Conservation (phyloP, 2,329 filamentous ascomycete genomes). For the Thelonectria discophora region DNA sequence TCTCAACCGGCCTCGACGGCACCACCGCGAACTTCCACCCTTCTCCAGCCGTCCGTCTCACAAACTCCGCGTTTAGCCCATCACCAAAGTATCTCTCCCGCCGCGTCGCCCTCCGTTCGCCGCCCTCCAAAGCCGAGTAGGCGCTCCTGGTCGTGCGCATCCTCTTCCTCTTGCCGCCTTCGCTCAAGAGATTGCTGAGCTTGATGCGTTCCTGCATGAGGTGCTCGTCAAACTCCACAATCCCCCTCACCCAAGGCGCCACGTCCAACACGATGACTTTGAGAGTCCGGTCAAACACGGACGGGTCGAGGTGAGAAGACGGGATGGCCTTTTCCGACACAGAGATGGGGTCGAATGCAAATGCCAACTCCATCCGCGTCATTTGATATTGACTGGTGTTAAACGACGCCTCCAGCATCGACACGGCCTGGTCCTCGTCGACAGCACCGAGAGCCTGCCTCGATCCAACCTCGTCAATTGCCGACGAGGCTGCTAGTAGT, state of each 20-base stretch:
- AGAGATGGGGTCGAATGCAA: constrained; percentile 70
- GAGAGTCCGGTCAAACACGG: constrained; percentile 79
- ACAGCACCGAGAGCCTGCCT: constrained; percentile 39
- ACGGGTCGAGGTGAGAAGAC: constrained; percentile 65
- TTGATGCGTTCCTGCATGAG: constrained; percentile 74
- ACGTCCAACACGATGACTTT: constrained; percentile 76
- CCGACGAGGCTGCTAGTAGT: constrained; percentile 24
- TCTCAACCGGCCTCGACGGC: constrained; percentile 30
- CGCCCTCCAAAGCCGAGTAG: constrained; percentile 80
- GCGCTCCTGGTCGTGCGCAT: constrained; percentile 78
- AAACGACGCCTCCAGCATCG: constrained; percentile 52
- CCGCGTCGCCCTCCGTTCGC: constrained; percentile 71
- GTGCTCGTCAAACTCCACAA: constrained; percentile 78
- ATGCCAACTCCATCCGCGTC: constrained; percentile 61
- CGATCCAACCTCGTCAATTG: not conserved
- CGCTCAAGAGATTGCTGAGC: constrained; percentile 69
- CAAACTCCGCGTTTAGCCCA: constrained; percentile 65
- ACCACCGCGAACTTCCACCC: constrained; percentile 48
- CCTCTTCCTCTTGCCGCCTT: constrained; percentile 61
- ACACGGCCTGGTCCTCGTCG: constrained; percentile 46
- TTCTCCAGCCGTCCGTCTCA: constrained; percentile 70
- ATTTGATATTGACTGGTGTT: constrained; percentile 44
- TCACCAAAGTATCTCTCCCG: constrained; percentile 77
- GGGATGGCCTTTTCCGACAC: constrained; percentile 54
- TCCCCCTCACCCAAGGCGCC: constrained; percentile 88